Conservation (phyloP, 1,139 yeast genomes). For the Kodamaea fungicola region DNA sequence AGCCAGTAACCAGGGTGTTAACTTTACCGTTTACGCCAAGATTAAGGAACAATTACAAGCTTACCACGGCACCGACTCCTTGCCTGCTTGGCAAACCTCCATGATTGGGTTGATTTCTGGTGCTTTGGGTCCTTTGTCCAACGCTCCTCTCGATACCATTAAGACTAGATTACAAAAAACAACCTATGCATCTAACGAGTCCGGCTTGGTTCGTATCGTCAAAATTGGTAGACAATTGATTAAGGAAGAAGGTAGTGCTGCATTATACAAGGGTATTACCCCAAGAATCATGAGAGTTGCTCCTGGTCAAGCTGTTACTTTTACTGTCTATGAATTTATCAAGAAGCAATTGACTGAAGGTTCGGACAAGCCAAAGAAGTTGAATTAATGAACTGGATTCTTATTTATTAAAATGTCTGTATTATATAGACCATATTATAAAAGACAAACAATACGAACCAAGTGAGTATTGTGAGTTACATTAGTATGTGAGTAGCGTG, state of each 20-base stretch:
- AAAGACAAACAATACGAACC: too few relatives aligned
- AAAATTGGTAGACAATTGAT: slow-evolving; percentile 80
- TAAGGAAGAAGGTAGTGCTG: slow-evolving; percentile 84
- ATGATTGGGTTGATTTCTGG: slow-evolving; percentile 89
- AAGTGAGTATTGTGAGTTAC: too few relatives aligned
- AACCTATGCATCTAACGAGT: slow-evolving; percentile 65
- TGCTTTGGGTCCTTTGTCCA: slow-evolving; percentile 96
- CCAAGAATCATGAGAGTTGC: slow-evolving; percentile 99
- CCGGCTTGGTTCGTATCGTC: slow-evolving; percentile 71
- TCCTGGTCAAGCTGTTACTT: slow-evolving; percentile 98
- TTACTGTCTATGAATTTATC: slow-evolving; percentile 91
- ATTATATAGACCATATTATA: neutral
- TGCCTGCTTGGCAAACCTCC: slow-evolving; percentile 95
- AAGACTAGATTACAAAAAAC: slow-evolving; percentile 96
- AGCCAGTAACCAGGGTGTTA: slow-evolving; percentile 98
- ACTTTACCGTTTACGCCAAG: slow-evolving; percentile 91
- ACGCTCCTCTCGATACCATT: slow-evolving; percentile 96
- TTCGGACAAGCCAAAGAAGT: slow-evolving; percentile 14
- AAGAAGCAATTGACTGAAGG: slow-evolving; percentile 59
- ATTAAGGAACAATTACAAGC: slow-evolving; percentile 69
- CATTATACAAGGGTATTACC: slow-evolving; percentile 93
- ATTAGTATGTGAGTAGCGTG: too few relatives aligned
- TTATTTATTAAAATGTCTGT: neutral
- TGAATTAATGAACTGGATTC: slow-evolving; percentile 13
- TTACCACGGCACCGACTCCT: slow-evolving; percentile 58